Evolutionary conservation across 306 rosid species (phyloP).

Genomic region (Pyrus bretschneideri): DNA sequence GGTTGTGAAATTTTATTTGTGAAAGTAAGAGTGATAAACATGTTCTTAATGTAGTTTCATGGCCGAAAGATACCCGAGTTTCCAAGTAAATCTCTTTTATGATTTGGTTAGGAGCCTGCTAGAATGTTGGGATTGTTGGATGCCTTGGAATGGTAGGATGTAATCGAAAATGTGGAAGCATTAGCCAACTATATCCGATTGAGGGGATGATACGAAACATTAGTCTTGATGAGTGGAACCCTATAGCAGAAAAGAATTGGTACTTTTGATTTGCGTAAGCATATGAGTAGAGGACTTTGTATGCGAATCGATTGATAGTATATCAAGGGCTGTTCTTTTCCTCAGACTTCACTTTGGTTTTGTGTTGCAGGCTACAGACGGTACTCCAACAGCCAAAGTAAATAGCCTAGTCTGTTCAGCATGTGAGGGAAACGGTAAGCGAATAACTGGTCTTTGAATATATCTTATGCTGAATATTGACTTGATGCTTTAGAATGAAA

Average conservation of each 20-base stretch:
- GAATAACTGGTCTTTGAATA: neutral
- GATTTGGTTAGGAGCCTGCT: neutral
- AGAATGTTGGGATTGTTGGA: neutral
- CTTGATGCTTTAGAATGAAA: neutral
- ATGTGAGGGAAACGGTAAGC: slow-evolving; percentile 92
- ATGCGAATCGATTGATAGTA: neutral
- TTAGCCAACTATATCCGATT: no score
- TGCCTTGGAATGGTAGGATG: neutral
- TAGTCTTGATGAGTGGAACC: neutral
- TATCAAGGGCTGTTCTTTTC: slow-evolving; percentile 3
- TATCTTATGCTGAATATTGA: neutral
- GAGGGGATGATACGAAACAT: no score
- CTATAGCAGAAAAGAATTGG: neutral
- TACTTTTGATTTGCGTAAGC: neutral
- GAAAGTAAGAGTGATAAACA: neutral
- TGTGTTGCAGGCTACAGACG: slow-evolving; percentile 67
- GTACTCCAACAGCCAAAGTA: slow-evolving; percentile 28
- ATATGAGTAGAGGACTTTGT: neutral
- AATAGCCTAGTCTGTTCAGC: slow-evolving; percentile 60
- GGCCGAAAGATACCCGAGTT: neutral
- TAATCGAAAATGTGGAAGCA: no score
- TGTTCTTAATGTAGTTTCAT: neutral
- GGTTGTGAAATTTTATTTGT: neutral
- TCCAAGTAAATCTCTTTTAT: neutral
- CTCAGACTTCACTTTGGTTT: slow-evolving; percentile 7